Base-by-base conservation (phyloP, 75 land plant genomes). In the Cryptomeria japonica region DNA sequence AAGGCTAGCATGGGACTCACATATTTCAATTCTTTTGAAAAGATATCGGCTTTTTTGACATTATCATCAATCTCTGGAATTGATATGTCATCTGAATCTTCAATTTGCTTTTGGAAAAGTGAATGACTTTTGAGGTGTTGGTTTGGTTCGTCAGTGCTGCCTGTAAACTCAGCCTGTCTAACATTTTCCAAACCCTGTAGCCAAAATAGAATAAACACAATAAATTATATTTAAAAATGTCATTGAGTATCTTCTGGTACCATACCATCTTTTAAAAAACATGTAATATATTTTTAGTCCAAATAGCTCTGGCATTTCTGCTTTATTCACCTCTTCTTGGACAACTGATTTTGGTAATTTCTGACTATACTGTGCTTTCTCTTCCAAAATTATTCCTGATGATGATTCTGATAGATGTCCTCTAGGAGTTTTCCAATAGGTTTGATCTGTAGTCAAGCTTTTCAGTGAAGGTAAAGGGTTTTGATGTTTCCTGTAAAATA, bases 41-140 rank as follows among this genome's bases (percentile, higher is more conserved):
- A 89, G 1, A 91, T 90, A 87, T 94, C 94, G 78, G 95, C 95
- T 85, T 90, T 90, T 70, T 91, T 88, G 68, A 93, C 84, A 88
- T 87, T 90, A 61, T 39, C 75, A 86, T 91, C 85, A 88, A 87
- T 80, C 53, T 90, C 94, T 38, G 89, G 80, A 15, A 79, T 82
- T 37, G 31, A 86, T 68, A 91, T 55, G 58, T 85, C 70, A 86
- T 89, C 91, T 32, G 89, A n/a, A 83, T 90, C 90, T 5, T 9
- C 51, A 88, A 49, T 73, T 44, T 85, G 80, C 75, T 78, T 44
- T 44, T 83, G 87, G 38, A 5, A 39, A 89, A 84, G 32, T 80
- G 47, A 80, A 80, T 28, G 47, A 80, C 13, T 8, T 31, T 28
- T 80, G 83, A 28, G 49, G 11, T 44, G 31, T 2, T 28, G 47